Percentiles rank a stretch among this genome's conserved stretches.
phyloP scores from a whole-genome alignment of 169 alveolate genomes.

The Cryptosporidium meleagridis region DNA sequence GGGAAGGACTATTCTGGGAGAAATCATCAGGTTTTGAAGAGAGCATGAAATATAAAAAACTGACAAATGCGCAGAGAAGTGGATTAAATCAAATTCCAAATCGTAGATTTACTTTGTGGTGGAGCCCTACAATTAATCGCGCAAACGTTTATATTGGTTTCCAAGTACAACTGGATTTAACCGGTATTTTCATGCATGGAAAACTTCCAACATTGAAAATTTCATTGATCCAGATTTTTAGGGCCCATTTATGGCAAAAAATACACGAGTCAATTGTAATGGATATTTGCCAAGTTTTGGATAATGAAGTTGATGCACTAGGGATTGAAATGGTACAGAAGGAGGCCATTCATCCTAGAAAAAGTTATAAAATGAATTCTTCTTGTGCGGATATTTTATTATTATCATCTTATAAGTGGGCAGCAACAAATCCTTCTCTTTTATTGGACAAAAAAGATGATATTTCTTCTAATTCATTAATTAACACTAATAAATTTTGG shows the following conservation, averaged over 20 bases:
- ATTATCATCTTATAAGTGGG: conserved; percentile 99
- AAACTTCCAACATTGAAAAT: conserved; percentile 99
- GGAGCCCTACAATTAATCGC: conserved; percentile 99
- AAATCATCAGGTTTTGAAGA: conserved; percentile 99
- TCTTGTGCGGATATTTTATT: conserved; percentile 99
- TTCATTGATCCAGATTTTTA: conserved; percentile 98
- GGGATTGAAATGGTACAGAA: conserved; percentile 99
- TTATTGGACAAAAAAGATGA: conserved; percentile 94
- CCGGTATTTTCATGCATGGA: conserved; percentile 99
- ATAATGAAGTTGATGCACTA: conserved; percentile 96
- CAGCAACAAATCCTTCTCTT: conserved; percentile 95
- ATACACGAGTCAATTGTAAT: conserved; percentile 99
- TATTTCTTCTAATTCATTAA: conserved; percentile 82
- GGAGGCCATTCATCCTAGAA: conserved; percentile 99
- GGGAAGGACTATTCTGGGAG: conserved; percentile 99
- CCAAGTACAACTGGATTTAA: conserved; percentile 99
- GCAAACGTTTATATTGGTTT: conserved; percentile 99
- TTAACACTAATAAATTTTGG: conserved; percentile 93
- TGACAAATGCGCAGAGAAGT: conserved; percentile 99
- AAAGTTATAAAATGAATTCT: conserved; percentile 99
- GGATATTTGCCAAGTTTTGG: conserved; percentile 99
- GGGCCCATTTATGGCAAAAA: conserved; percentile 99
- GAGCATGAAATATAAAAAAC: conserved; percentile 98
- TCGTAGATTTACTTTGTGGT: conserved; percentile 99
- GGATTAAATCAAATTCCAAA: conserved; percentile 99